A percentile compares a stretch with the other conserved stretches of the same genome.
Conservation (phyloP, 164 flowering plant species). For the Chimonanthus praecox region DNA sequence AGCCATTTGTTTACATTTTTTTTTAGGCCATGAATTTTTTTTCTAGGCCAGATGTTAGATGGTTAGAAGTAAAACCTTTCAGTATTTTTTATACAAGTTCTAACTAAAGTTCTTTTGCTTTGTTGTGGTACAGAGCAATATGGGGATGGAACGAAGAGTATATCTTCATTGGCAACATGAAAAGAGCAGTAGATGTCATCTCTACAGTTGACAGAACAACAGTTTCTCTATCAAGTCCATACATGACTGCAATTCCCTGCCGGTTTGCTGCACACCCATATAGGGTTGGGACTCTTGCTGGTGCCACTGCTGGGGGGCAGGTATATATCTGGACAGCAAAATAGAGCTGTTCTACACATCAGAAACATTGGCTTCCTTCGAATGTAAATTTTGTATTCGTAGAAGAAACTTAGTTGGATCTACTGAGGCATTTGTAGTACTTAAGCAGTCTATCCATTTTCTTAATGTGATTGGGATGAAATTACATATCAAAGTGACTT, state of each 20-base stretch:
- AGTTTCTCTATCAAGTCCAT: slow-evolving; percentile 43
- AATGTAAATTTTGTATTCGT: background rate
- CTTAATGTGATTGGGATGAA: too few relatives aligned
- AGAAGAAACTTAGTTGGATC: background rate
- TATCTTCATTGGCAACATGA: slow-evolving; percentile 70
- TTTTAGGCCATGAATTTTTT: too few relatives aligned
- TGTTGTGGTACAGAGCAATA: slow-evolving; percentile 53
- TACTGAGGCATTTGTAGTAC: too few relatives aligned
- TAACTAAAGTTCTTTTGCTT: slow-evolving; percentile 4
- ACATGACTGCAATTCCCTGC: slow-evolving; percentile 76
- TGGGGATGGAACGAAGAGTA: slow-evolving; percentile 96
- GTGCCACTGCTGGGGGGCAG: slow-evolving; percentile 75
- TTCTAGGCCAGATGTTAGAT: too few relatives aligned
- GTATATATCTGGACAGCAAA: slow-evolving; percentile 60
- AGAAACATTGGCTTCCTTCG: background rate
- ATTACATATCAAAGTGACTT: too few relatives aligned
- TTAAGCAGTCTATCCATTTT: too few relatives aligned
- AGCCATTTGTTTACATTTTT: too few relatives aligned
- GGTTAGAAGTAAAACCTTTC: too few relatives aligned
- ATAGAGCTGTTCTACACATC: background rate
- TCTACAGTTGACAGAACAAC: slow-evolving; percentile 30
- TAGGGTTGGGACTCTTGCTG: slow-evolving; percentile 66
- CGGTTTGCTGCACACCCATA: slow-evolving; percentile 73
- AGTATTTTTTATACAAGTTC: background rate
- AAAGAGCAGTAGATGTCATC: slow-evolving; percentile 72